Evolutionary conservation across 352 stramenopile species (phyloP).

Genomic region (Globisporangium radiosum): DNA sequence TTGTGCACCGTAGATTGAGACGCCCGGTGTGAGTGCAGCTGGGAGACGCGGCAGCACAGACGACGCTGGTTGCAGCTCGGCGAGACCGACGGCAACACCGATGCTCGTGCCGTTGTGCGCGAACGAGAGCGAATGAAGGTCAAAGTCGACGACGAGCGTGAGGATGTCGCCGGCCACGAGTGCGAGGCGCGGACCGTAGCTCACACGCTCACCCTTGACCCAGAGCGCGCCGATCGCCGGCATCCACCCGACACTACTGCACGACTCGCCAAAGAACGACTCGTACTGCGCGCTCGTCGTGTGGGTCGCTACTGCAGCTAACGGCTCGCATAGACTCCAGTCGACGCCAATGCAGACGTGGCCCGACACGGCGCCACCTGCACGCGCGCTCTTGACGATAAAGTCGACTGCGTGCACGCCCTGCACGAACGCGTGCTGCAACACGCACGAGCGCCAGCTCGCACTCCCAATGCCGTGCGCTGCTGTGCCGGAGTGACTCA

Average conservation of each 20-base stretch:
- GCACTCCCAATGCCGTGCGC: conserved; percentile 40
- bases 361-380: conserved; percentile 51
- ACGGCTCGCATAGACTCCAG: conserved; percentile 25
- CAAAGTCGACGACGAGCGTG: conserved; percentile 66
- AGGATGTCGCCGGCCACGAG: conserved; percentile 64
- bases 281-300: conserved; percentile 10
- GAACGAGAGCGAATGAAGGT: conserved; percentile 68
- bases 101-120: conserved; percentile 57
- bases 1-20: conserved; percentile 64
- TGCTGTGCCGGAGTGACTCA: conserved; percentile 73
- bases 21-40: conserved; percentile 34
- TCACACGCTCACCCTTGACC: conserved; percentile 47
- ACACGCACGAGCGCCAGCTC: conserved; percentile 59
- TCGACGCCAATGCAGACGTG: conserved; percentile 77
- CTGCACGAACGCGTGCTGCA: conserved; percentile 53
- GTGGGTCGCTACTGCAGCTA: not conserved
- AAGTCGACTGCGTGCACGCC: conserved; percentile 78
- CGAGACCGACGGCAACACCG: conserved; percentile 44
- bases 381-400: conserved; percentile 60
- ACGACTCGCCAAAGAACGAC: conserved; percentile 41
- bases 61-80: conserved; percentile 31
- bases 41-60: conserved; percentile 24
- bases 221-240: conserved; percentile 71
- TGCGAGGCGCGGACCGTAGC: conserved; percentile 39
- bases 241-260: conserved; percentile 77